Percentiles rank a stretch among this genome's conserved stretches.
phyloP scores from a whole-genome alignment of 768 basidiomycete genomes.

The Suillus bovinus region DNA sequence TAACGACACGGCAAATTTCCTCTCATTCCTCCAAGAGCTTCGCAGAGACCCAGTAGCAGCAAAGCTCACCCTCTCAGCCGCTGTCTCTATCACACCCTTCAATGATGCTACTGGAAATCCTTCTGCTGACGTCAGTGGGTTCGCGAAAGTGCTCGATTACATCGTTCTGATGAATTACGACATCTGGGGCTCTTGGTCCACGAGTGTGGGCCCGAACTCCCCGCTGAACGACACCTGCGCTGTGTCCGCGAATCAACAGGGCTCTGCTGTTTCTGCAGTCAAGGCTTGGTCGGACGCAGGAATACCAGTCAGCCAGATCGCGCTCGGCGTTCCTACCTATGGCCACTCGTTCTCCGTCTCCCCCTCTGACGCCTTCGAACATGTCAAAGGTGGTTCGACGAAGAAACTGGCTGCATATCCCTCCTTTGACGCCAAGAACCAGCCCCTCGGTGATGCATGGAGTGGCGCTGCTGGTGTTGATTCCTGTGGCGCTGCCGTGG shows the following conservation, averaged over 20 bases:
- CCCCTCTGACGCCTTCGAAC: constrained; percentile 35
- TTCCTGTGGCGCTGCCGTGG: constrained; percentile 51
- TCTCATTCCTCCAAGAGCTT: constrained; percentile 71
- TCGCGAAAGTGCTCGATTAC: constrained; percentile 69
- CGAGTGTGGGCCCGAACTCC: constrained; percentile 73
- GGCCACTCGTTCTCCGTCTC: constrained; percentile 69
- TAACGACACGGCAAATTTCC: constrained; percentile 75
- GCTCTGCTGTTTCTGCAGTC: constrained; percentile 76
- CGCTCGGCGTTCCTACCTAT: constrained; percentile 81
- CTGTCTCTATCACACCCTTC: constrained; percentile 67
- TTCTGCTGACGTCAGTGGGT: constrained; percentile 66
- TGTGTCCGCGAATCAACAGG: constrained; percentile 53
- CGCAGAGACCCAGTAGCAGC: constrained; percentile 50
- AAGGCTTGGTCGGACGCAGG: constrained; percentile 74
- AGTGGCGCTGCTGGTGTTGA: constrained; percentile 48
- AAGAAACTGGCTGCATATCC: constrained; percentile 47
- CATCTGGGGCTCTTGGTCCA: constrained; percentile 50
- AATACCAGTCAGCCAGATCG: constrained; percentile 68
- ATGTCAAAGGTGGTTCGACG: constrained; percentile 21
- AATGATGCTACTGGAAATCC: constrained; percentile 58
- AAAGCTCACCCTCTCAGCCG: constrained; percentile 66
- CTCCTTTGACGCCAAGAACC: constrained; percentile 42
- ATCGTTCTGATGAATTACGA: constrained; percentile 70
- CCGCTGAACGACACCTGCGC: constrained; percentile 80
- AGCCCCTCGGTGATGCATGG: constrained; percentile 59